These are phyloP conservation scores for Entomortierella parvispora DNA, from an alignment of 192 early-diverging fungal genomes.

Conservation along the genomic window DNA sequence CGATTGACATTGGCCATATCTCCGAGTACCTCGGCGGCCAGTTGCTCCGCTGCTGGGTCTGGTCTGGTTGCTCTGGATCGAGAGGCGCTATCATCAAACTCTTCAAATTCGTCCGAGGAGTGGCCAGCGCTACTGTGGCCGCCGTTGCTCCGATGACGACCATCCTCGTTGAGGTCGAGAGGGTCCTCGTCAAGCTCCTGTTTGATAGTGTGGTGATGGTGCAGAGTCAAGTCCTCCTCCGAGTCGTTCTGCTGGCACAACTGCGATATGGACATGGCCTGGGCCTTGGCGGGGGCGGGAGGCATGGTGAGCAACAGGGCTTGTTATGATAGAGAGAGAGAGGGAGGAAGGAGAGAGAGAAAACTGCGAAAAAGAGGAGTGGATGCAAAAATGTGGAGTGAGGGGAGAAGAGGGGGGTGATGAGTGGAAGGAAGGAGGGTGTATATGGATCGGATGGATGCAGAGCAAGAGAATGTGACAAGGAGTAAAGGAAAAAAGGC, in stretches of 20 bases:
- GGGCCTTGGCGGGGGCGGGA: slow-evolving; percentile 40
- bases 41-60: slow-evolving; percentile 16
- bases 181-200: slow-evolving; percentile 43
- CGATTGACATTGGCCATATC: slow-evolving; percentile 48
- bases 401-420: neutral
- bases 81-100: slow-evolving; percentile 29
- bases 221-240: slow-evolving; percentile 18
- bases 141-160: neutral
- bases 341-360: neutral
- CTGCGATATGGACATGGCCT: slow-evolving; percentile 53
- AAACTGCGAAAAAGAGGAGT: slow-evolving; percentile 3
- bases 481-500: neutral
- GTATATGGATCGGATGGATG: neutral
- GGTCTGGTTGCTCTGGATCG: slow-evolving; percentile 6
- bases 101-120: slow-evolving; percentile 52
- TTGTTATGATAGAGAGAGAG: neutral
- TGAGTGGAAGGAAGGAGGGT: neutral
- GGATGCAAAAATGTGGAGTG: too few species aligned
- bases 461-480: neutral
- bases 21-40: slow-evolving; percentile 41
- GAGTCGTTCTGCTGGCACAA: slow-evolving; percentile 40
- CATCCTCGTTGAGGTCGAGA: slow-evolving; percentile 31
- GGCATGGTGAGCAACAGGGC: slow-evolving; percentile 41
- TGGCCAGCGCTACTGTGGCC: neutral
- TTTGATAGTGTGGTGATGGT: neutral